Base-by-base conservation (phyloP, 768 basidiomycete genomes). In the Phanerochaete sordida region DNA sequence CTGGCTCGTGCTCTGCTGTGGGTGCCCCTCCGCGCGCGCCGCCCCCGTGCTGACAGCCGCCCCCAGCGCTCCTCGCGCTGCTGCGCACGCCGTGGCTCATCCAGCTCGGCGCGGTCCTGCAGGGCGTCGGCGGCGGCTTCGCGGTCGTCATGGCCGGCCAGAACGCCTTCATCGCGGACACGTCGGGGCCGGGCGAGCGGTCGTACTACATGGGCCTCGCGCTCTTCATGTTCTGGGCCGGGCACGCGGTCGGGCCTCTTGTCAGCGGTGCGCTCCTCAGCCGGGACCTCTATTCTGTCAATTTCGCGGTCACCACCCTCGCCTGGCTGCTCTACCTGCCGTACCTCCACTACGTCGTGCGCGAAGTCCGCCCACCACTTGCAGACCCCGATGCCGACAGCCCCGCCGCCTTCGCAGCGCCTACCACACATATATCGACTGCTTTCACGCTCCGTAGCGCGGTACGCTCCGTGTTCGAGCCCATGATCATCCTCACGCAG, bases 101-200 rank as follows among this genome's bases (percentile, higher is more conserved):
- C 11, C 54, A 43, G 23, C 24, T 59, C 1, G 49, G 23, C 28
- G 51, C 50, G 2, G 31, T 54, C 12, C n/a, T 54, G 5, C 33
- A 59, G 35, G 58, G 58, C 15, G 16, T 59, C 16, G 51, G 58
- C 15, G 58, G 58, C 31, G 39, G 37, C 28, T 37, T 44, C 21
- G 5, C 27, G 23, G 50, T 52, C 31, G 26, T 31, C 15, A 48
- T 39, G 16, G 58, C 58, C 19, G 58, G 51, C 5, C 58, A 59
- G 15, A 33, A 33, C 13, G 51, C 58, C 6, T 59, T 44, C 50
- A n/a, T 59, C 12, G 49, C 51, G 23, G 49, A 52, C 37, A 52
- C 39, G 13, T 26, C 37, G 27, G 15, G 39, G 21, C 23, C 50
- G 11, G n/a, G 15, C 4, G 24, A 7, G 19, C 19, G 58, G 12